Base-by-base conservation (phyloP, 176 grass and related monocot genomes). In the Triticum urartu region DNA sequence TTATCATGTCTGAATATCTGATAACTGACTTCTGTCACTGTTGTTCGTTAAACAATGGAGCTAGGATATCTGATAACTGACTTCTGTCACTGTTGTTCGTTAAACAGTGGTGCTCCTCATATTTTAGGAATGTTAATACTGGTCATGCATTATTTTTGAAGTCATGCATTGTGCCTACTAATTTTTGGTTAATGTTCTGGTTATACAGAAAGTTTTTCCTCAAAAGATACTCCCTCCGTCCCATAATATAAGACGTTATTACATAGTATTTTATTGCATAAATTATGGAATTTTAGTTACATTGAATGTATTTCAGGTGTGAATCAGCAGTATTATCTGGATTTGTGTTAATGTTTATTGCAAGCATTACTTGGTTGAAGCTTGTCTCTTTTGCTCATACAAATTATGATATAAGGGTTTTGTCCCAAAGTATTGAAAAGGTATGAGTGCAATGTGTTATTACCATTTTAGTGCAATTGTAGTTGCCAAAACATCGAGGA, bases 341-440 rank as follows among this genome's bases (percentile, higher is more conserved):
- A 85, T 95, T 98, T 81, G 7, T 89, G 26, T 82, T 98, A 59
- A 98, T 96, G 87, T 94, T 98, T 62, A 72, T 94, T 88, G 92
- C 92, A 38, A 89, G 93, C 68, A 92, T 99, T 84, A 85, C 92
- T 86, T 99, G 92, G 92, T 83, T 99, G 86, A 99, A 99, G 92
- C 94, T 99, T 75, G 89, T 99, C 30, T 99, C 97, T 43, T 99
- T 90, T 88, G 97, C 89, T 50, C 97, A 99, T 90, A 96, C 94
- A 87, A 99, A 92, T 84, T 93, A 96, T 90, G 97, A 99, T 94
- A 96, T 99, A 79, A 94, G 97, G 79, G 13, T 47, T 74, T 75
- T 99, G 42, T 88, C 87, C 10, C 91, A 86, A 86, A 91, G 83
- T 86, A 79, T 83, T 81, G 90, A 99, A 64, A 94, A 96, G 97